Conservation (phyloP, 2,329 filamentous ascomycete genomes). For the Zasmidium cellare region DNA sequence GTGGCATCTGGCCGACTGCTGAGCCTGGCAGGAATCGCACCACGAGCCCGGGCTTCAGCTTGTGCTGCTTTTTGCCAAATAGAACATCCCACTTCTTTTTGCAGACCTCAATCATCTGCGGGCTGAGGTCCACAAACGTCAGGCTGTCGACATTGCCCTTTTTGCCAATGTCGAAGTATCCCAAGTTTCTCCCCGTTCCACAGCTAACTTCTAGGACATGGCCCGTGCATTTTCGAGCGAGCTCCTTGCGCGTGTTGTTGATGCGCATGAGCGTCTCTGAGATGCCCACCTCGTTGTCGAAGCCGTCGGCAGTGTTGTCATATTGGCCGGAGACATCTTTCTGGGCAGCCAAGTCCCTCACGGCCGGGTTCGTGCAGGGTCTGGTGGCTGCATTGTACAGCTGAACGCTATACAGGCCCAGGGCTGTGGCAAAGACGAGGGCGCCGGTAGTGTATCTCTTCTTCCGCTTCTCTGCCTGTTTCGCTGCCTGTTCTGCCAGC, state of each 20-base stretch:
- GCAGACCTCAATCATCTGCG: conserved; percentile 50
- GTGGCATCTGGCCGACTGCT: conserved; percentile 44
- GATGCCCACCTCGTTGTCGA: conserved; percentile 49
- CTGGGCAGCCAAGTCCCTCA: conserved; percentile 29
- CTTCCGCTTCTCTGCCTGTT: not conserved
- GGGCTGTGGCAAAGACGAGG: not conserved
- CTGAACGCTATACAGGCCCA: conserved; percentile 43
- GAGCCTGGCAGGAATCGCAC: conserved; percentile 46
- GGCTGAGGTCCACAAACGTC: conserved; percentile 49
- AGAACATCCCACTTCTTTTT: conserved; percentile 50
- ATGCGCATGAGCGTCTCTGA: conserved; percentile 46
- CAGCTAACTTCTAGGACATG: conserved; percentile 52
- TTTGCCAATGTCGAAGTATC: conserved; percentile 40
- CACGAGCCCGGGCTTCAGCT: conserved; percentile 23
- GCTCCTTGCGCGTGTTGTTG: conserved; percentile 40
- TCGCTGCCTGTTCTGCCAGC: not conserved
- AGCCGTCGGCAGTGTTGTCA: conserved; percentile 45
- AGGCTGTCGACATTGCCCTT: conserved; percentile 40
- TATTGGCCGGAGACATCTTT: conserved; percentile 48
- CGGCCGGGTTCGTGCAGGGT: conserved; percentile 24
- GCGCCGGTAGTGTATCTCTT: not conserved
- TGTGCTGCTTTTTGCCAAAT: conserved; percentile 24
- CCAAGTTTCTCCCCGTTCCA: conserved; percentile 51
- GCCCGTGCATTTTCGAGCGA: conserved; percentile 43
- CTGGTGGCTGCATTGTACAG: conserved; percentile 36